Percentiles rank a stretch among this genome's conserved stretches.
Evolutionary conservation across 768 basidiomycete genomes (phyloP).

Genomic region (Leucocoprinus birnbaumii): DNA sequence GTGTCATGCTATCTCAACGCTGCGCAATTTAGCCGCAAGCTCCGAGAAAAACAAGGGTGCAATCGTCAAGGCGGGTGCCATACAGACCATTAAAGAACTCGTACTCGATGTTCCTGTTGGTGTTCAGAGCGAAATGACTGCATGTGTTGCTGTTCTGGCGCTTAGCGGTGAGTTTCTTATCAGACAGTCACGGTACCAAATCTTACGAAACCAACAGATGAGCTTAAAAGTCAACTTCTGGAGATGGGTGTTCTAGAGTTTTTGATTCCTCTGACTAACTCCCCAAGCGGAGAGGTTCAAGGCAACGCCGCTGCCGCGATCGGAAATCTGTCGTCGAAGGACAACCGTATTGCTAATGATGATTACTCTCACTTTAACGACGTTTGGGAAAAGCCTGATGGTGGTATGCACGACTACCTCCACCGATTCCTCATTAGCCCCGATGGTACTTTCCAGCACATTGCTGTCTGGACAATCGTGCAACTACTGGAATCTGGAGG

Average conservation of each 20-base stretch:
- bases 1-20: slow-evolving; percentile 96
- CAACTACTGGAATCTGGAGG: slow-evolving; percentile 96
- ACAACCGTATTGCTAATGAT: slow-evolving; percentile 47
- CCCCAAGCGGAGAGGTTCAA: slow-evolving; percentile 95
- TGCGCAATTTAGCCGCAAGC: slow-evolving; percentile 94
- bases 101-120: slow-evolving; percentile 93
- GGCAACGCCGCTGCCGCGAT: slow-evolving; percentile 98
- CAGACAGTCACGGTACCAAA: background rate
- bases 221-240: slow-evolving; percentile 92
- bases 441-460: slow-evolving; percentile 98
- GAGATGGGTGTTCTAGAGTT: slow-evolving; percentile 99
- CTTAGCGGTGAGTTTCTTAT: slow-evolving; percentile 72
- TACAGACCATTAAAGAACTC: slow-evolving; percentile 94
- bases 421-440: slow-evolving; percentile 90
- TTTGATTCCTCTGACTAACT: slow-evolving; percentile 94
- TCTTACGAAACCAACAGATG: slow-evolving; percentile 52
- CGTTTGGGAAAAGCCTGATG: slow-evolving; percentile 97
- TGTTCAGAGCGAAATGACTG: slow-evolving; percentile 99
- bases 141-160: slow-evolving; percentile 94
- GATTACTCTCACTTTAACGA: slow-evolving; percentile 98
- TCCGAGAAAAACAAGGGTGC: slow-evolving; percentile 98
- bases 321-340: slow-evolving; percentile 96
- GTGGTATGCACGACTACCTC: slow-evolving; percentile 94
- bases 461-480: slow-evolving; percentile 99
- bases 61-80: slow-evolving; percentile 96